Conservation (phyloP, 768 basidiomycete species). For the Rhizopogon salebrosus region DNA sequence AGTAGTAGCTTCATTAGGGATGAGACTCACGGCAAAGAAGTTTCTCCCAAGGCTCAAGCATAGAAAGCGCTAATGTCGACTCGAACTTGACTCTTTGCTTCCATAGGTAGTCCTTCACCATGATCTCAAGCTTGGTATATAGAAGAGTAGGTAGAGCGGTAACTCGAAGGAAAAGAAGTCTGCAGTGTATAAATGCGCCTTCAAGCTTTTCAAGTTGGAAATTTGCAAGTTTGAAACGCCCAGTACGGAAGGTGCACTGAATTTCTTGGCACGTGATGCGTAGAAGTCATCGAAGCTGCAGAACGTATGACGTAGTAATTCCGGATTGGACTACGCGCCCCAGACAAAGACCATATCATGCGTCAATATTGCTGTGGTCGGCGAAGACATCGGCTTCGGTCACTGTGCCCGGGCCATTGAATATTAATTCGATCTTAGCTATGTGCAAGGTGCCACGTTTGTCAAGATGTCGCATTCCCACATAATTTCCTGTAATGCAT, state of each 20-base stretch:
- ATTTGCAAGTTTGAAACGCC: too few species aligned
- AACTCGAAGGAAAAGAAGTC: not conserved
- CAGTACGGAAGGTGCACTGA: conserved; percentile 7
- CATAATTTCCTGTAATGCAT: too few species aligned
- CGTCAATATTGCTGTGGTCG: too few species aligned
- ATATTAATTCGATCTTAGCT: too few species aligned
- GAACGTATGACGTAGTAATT: too few species aligned
- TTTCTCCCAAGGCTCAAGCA: conserved; percentile 73
- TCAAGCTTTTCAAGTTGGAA: conserved; percentile 2
- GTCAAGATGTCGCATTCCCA: too few species aligned
- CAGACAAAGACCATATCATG: too few species aligned
- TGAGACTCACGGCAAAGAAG: conserved; percentile 45
- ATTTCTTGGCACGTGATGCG: conserved; percentile 22
- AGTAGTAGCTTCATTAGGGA: not conserved
- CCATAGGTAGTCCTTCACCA: conserved; percentile 25
- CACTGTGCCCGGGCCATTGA: too few species aligned
- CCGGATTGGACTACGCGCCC: too few species aligned
- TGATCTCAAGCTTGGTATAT: conserved; percentile 10
- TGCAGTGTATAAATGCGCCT: not conserved
- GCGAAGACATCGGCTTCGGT: too few species aligned
- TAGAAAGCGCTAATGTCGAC: conserved; percentile 51
- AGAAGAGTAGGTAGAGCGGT: not conserved
- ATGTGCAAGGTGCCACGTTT: too few species aligned
- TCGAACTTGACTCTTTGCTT: conserved; percentile 36
- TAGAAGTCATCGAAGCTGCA: too few species aligned